Conservation (phyloP, 169 alveolate genomes). For the Plasmodium inui region DNA sequence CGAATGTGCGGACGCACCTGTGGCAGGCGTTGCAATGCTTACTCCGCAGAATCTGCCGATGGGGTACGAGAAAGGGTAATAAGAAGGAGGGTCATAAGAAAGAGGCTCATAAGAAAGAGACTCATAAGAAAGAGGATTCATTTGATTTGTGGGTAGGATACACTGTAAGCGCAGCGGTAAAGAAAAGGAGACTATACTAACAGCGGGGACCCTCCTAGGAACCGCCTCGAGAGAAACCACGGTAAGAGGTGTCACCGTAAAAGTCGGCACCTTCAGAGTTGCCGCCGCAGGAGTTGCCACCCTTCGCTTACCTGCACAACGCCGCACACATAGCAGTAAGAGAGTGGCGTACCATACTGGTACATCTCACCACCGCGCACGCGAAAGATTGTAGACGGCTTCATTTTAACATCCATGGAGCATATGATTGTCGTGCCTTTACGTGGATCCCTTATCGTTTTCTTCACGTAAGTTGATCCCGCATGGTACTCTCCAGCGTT, state of each 20-base stretch:
- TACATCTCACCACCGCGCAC: neutral
- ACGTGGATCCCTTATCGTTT: neutral
- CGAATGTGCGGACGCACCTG: slow-evolving; percentile 39
- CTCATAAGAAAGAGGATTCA: neutral
- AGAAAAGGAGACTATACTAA: too few species aligned
- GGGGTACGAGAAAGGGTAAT: neutral
- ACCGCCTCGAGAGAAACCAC: neutral
- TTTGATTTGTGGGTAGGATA: neutral
- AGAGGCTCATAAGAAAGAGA: too few species aligned
- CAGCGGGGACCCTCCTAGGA: neutral
- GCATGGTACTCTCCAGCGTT: neutral
- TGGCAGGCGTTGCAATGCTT: slow-evolving; percentile 32
- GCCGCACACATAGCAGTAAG: neutral
- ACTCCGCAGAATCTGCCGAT: slow-evolving; percentile 11
- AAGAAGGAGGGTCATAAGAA: neutral
- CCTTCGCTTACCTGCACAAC: neutral
- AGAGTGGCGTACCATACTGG: neutral
- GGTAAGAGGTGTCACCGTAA: neutral
- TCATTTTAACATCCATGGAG: neutral
- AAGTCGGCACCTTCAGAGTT: neutral
- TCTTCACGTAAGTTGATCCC: neutral
- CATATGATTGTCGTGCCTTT: neutral
- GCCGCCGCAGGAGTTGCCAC: neutral
- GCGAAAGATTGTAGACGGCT: neutral
- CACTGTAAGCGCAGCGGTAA: neutral